These are phyloP conservation scores for Botryotinia globosa DNA, from an alignment of 2,329 filamentous ascomycete species.

Conservation along the genomic window DNA sequence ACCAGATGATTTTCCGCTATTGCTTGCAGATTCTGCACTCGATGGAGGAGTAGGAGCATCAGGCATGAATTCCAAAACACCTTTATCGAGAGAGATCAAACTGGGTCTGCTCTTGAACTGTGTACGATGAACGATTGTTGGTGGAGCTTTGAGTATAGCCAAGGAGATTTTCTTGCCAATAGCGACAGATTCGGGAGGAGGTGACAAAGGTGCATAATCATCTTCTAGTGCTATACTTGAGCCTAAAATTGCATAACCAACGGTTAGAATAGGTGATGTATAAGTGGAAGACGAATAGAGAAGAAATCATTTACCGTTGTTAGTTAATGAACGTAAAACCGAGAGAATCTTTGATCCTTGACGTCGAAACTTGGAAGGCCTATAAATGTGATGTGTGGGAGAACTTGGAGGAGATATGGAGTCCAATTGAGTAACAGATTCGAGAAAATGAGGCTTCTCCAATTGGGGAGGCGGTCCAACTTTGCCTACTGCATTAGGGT, in stretches of 20 bases:
- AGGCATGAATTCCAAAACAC: conserved; percentile 27
- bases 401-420: conserved; percentile 32
- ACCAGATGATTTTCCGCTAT: conserved; percentile 35
- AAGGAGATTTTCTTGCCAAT: conserved; percentile 41
- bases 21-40: conserved; percentile 31
- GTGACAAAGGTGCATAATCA: conserved; percentile 13
- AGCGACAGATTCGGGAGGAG: conserved; percentile 7
- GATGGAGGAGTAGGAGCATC: conserved; percentile 31
- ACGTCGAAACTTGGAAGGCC: conserved; percentile 42
- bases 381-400: conserved; percentile 27
- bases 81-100: conserved; percentile 40
- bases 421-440: background rate
- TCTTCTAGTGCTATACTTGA: background rate
- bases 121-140: conserved; percentile 45
- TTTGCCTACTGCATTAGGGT: conserved; percentile 14
- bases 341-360: conserved; percentile 45
- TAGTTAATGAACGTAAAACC: conserved; percentile 44
- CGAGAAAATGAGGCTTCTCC: background rate
- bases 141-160: conserved; percentile 42
- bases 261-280: background rate
- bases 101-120: conserved; percentile 42
- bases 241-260: background rate
- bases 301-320: conserved; percentile 36
- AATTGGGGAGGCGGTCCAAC: background rate
- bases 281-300: background rate